Percentiles rank a stretch among this genome's conserved stretches.
Conservation (phyloP, 169 alveolate species). For the Amoebophrya sp. region DNA sequence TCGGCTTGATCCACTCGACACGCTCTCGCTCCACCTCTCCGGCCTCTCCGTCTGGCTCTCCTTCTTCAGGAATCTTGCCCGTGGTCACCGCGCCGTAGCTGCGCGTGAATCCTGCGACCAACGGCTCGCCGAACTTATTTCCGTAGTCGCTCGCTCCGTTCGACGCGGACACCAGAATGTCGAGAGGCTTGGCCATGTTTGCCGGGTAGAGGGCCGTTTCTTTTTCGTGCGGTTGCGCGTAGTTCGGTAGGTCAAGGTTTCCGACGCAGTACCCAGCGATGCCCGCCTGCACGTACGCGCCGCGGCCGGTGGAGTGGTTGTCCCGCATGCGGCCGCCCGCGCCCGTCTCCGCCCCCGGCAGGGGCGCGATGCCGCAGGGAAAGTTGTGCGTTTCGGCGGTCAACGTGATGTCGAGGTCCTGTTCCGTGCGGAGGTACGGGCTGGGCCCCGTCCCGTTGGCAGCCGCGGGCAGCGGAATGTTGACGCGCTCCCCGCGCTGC, state of each 20-base stretch:
- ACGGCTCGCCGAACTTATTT: conserved; percentile 38
- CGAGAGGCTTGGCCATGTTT: neutral
- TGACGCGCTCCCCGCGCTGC: conserved; percentile 5
- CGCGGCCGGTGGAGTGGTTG: conserved; percentile 10
- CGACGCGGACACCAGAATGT: conserved; percentile 29
- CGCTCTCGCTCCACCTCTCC: conserved; percentile 24
- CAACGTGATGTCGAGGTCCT: conserved; percentile 27
- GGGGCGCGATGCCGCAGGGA: conserved; percentile 38
- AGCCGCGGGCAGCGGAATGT: neutral
- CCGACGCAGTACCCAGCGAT: conserved; percentile 27
- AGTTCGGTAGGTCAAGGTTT: neutral
- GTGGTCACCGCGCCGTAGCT: neutral
- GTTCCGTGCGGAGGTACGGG: neutral
- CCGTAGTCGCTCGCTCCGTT: conserved; percentile 39
- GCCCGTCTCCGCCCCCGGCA: conserved; percentile 31
- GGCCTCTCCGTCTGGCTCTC: neutral
- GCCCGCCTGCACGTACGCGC: conserved; percentile 15
- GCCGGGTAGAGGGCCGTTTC: neutral
- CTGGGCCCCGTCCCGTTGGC: neutral
- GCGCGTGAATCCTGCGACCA: conserved; percentile 31
- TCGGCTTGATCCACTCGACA: conserved; percentile 41
- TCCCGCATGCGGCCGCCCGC: conserved; percentile 21
- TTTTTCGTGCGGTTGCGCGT: neutral
- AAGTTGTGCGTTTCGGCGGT: conserved; percentile 39
- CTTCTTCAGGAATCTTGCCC: neutral